These are phyloP conservation scores for Aspergillus terreus DNA, from an alignment of 2,329 filamentous ascomycete species.

Conservation along the genomic window DNA sequence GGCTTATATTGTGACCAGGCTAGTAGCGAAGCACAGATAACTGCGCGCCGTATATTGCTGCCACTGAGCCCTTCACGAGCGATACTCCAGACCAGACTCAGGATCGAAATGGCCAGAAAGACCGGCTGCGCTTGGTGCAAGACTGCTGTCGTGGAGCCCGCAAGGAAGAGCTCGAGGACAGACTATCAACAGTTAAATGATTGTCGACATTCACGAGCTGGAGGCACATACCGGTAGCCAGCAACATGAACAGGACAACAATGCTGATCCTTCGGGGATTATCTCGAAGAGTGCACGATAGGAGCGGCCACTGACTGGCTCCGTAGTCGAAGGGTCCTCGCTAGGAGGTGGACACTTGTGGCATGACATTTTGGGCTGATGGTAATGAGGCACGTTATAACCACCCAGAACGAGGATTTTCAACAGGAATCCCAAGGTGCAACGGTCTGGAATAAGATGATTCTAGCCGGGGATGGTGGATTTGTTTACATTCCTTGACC, in stretches of 20 bases:
- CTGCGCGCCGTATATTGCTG: not conserved
- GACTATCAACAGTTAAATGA: not conserved
- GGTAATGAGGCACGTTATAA: no score
- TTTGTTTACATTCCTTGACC: no score
- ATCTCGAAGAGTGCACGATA: not conserved
- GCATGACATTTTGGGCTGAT: not conserved
- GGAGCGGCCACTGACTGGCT: not conserved
- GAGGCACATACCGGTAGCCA: not conserved
- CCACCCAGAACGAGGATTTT: no score
- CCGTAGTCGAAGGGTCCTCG: not conserved
- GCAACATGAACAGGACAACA: not conserved
- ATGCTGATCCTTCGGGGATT: not conserved
- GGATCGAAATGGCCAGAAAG: not conserved
- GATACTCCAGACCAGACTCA: not conserved
- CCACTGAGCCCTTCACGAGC: not conserved
- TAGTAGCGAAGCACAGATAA: not conserved
- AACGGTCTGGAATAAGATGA: no score
- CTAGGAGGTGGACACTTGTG: not conserved
- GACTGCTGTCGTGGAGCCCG: not conserved
- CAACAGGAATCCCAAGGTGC: no score
- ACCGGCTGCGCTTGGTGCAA: not conserved
- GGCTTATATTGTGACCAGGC: not conserved
- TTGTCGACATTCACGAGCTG: not conserved
- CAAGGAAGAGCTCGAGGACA: not conserved
- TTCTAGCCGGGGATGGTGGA: no score